phyloP scores from a whole-genome alignment of 2,329 filamentous ascomycete genomes.

The Coniochaeta hoffmannii region DNA sequence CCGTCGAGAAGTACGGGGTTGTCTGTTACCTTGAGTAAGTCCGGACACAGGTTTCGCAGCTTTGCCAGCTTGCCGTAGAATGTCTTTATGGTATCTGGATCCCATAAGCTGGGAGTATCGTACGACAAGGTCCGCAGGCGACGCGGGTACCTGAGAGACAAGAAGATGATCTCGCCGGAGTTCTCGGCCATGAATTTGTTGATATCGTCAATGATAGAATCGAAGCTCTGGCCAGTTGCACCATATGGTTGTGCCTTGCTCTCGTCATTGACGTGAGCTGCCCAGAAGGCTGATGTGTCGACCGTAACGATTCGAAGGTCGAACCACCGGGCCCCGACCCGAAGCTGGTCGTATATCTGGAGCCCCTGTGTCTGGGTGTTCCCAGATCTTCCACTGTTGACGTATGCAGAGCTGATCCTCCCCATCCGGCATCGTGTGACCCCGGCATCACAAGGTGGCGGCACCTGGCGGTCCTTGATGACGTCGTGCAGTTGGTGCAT shows the following conservation, averaged over 20 bases:
- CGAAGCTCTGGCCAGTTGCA: slow-evolving; percentile 35
- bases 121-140: no score
- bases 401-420: no score
- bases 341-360: slow-evolving; percentile 29
- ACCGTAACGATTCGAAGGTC: slow-evolving; percentile 24
- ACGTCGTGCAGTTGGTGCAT: slow-evolving; percentile 10
- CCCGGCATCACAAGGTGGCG: slow-evolving; percentile 34
- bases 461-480: slow-evolving; percentile 23
- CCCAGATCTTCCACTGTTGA: no score
- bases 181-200: slow-evolving; percentile 36
- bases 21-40: no score
- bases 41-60: no score
- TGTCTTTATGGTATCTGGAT: no score
- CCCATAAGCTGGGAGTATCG: no score
- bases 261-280: slow-evolving; percentile 17
- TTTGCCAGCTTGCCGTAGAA: no score
- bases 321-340: slow-evolving; percentile 31
- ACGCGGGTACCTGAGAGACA: slow-evolving; percentile 33
- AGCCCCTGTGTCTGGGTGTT: slow-evolving; percentile 31
- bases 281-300: slow-evolving; percentile 26
- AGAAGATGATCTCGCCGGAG: slow-evolving; percentile 35
- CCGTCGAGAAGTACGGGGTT: no score
- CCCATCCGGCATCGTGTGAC: slow-evolving; percentile 33
- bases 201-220: slow-evolving; percentile 33
- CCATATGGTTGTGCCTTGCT: slow-evolving; percentile 29